A percentile compares a stretch with the other conserved stretches of the same genome.
Evolutionary conservation across 2,329 filamentous ascomycete species (phyloP).

Genomic region (Bimuria novae-zelandiae): DNA sequence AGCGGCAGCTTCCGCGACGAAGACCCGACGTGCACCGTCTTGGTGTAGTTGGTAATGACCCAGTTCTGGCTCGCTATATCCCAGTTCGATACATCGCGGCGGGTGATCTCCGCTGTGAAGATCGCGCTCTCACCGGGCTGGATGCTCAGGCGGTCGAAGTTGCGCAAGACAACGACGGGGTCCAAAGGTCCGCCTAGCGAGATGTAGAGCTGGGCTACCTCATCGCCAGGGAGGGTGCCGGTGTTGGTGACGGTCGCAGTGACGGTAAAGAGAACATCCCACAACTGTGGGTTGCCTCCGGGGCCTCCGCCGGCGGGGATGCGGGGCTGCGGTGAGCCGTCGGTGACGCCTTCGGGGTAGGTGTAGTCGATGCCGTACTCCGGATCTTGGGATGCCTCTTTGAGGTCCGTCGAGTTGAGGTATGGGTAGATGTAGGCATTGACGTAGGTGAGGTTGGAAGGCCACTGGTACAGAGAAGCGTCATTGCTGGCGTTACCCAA

Average conservation of each 20-base stretch:
- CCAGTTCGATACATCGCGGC: conserved; percentile 89
- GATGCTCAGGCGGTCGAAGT: conserved; percentile 79
- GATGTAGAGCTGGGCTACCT: conserved; percentile 76
- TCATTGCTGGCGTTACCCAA: conserved; percentile 68
- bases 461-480: conserved; percentile 70
- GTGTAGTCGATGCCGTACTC: conserved; percentile 63
- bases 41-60: conserved; percentile 64
- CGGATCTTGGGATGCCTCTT: conserved; percentile 61
- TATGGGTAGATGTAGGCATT: conserved; percentile 71
- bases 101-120: conserved; percentile 72
- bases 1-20: conserved; percentile 63
- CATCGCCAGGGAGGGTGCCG: conserved; percentile 67
- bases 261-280: conserved; percentile 70
- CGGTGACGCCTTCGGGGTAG: conserved; percentile 62
- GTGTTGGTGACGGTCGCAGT: conserved; percentile 73
- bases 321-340: conserved; percentile 62
- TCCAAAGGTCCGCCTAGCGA: conserved; percentile 79
- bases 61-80: conserved; percentile 81
- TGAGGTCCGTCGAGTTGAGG: conserved; percentile 66
- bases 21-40: conserved; percentile 64
- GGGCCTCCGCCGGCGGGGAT: conserved; percentile 67
- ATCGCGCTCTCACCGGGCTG: conserved; percentile 67
- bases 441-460: conserved; percentile 59
- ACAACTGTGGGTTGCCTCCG: conserved; percentile 66
- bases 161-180: conserved; percentile 68